Evolutionary conservation across 495 filamentous ascomycete genomes (phyloP), one percentile per base, ranked within the genome.

Genomic region (Penicillium roqueforti): DNA sequence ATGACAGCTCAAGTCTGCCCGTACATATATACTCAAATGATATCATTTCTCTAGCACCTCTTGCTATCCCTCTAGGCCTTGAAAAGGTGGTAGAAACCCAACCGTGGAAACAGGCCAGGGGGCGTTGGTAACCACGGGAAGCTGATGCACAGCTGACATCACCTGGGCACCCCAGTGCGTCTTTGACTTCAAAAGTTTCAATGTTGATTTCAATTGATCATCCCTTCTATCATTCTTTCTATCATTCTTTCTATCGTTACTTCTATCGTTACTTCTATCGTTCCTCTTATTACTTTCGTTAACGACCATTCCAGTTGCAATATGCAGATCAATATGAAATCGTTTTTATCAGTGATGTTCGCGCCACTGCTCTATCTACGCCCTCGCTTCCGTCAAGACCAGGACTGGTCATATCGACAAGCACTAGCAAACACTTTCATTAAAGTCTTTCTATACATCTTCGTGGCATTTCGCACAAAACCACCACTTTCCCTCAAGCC

Each of bases 321-420:
- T 5, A 45, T n/a, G 25, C 19, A 11, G 18, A 23, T 23, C 23
- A 22, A 31, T 6, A 40, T 43, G 38, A 28, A 26, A 4, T 51
- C 49, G 9, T 23, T 51, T 2, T 2, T 51, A 13, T 32, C 18
- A 14, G 38, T 38, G 13, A 18, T 26, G 5, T 43, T 51, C 19
- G 19, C 26, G 25, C 49, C 49, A 11, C 28, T 51, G 3, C 49
- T 51, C 28, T 63, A 63, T 38, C 36, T 63, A 11, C 34, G 1
- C 2, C 46, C 51, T 11, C 39, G 25, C 19, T 32, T 31, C 34
- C 66, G 66, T 29, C 61, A 65, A 48, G 55, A 60, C 11, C 59
- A 19, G 29, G 44, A 56, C 34, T 68, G 59, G 61, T 60, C 61
- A 5, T 66, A 62, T 32, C 51, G 61, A 36, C 66, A 68, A 39